Conservation (phyloP, 2,329 filamentous ascomycete species). For the Capronia epimyces region DNA sequence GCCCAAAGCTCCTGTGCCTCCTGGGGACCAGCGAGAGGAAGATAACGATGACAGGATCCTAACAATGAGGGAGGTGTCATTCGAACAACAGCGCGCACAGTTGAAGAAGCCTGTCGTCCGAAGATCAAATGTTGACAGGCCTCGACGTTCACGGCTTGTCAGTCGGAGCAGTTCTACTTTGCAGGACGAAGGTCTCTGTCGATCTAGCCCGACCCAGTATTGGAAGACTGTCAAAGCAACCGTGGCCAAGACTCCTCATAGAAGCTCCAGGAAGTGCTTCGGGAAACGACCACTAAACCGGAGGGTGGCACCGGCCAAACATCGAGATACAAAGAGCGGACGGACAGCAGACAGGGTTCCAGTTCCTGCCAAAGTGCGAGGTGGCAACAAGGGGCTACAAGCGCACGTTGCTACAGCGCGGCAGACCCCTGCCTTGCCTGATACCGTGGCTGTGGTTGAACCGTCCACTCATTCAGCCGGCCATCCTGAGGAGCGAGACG, state of each 20-base stretch:
- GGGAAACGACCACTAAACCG: not conserved
- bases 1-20: not conserved
- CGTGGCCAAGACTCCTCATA: conserved; percentile 3
- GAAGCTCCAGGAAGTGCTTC: conserved; percentile 3
- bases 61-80: conserved; percentile 17
- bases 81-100: conserved; percentile 21
- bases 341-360: not conserved
- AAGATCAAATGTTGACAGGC: not conserved
- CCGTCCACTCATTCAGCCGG: not conserved
- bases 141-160: not conserved
- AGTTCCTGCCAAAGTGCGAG: not conserved
- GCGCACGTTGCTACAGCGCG: not conserved
- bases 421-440: not conserved
- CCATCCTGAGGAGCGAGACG: not conserved
- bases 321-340: conserved; percentile 6
- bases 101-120: conserved; percentile 2
- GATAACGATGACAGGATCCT: conserved; percentile 4
- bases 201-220: conserved; percentile 4
- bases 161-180: conserved; percentile 4
- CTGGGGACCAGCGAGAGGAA: not conserved
- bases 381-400: not conserved
- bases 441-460: not conserved
- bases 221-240: conserved; percentile 19
- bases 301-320: conserved; percentile 2
- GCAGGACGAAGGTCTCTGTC: conserved; percentile 5